Base-by-base conservation (phyloP, 805 yeast species). In the Kockiozyma suomiensis region DNA sequence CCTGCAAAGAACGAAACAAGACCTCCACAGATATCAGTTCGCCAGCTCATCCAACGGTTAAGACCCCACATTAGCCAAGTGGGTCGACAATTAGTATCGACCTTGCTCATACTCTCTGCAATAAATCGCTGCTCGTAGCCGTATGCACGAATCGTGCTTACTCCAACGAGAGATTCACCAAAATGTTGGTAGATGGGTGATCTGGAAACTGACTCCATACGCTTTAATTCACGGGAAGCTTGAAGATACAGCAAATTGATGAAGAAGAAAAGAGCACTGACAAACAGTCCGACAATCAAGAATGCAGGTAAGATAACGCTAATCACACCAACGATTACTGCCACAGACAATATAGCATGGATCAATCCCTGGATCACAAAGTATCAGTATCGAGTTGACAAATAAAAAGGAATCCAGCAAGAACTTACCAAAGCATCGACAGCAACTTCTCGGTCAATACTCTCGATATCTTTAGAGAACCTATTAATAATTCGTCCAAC, bases 111-210 rank as follows among this genome's bases (percentile, higher is more conserved):
- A 72, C 92, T 93, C 70, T 89, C 90, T 68, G 81, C 81, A 79
- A 90, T 80, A 73, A 93, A 93, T 69, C 96, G 81, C 54, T 86
- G 81, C 70, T 90, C 96, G 68, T 90, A 93, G 69, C 97, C 97
- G 74, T 89, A 93, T 2, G 99, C 99, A 75, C 99, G 85, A 67
- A 93, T 91, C 1, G 97, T 91, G 5, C 96, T 84, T 28, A 91
- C 90, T 70, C 99, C 99, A 41, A 84, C 86, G 69, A 93, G 79
- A 4, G 97, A 90, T 75, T 93, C 99, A 17, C 96, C 85, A 71
- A 93, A 94, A 72, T 92, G 97, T 75, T 93, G 98, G 75, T 90
- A 96, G 61, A 93, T 92, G 25, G 99, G 99, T 1, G 97, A 91
- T 73, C 90, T 88, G 15, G 96, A 83, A 51, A 89, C 82, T 1